Percentiles rank a stretch among this genome's conserved stretches.
phyloP scores from a whole-genome alignment of 208 protist genomes.

The Crithidia acanthocephali region DNA sequence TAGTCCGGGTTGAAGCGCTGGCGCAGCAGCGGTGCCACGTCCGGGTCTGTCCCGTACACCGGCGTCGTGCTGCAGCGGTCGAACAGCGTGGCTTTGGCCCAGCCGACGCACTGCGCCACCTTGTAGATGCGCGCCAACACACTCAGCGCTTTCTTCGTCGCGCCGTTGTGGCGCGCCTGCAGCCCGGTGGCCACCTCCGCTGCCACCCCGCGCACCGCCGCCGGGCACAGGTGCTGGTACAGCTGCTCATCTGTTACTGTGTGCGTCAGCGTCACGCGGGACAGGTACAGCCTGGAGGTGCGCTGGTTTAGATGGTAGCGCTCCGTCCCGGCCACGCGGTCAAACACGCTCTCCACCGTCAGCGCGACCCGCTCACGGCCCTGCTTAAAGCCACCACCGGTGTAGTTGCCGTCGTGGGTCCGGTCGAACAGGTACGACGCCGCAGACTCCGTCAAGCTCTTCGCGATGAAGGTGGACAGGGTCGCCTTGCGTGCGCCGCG shows the following conservation, averaged over 20 bases:
- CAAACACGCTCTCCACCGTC: constrained; percentile 11
- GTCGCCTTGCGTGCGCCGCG: background rate
- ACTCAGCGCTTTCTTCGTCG: background rate
- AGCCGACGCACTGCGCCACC: background rate
- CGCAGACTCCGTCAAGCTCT: background rate
- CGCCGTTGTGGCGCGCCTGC: too few relatives aligned
- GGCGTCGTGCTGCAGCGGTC: constrained; percentile 5
- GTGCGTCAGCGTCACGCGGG: background rate
- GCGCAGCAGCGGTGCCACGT: background rate
- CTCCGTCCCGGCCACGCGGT: background rate
- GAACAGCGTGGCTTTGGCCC: background rate
- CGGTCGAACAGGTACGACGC: background rate
- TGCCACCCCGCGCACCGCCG: background rate
- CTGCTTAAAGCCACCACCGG: background rate
- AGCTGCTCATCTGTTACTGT: background rate
- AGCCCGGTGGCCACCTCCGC: background rate
- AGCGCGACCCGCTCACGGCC: background rate
- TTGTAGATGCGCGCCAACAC: background rate
- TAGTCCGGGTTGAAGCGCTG: constrained; percentile 10
- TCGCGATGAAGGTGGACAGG: background rate
- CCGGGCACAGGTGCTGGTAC: background rate
- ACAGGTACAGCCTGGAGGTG: background rate
- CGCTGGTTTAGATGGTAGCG: background rate
- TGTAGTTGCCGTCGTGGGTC: background rate
- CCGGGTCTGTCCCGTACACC: background rate